Percentiles rank a stretch among this genome's conserved stretches.
phyloP scores from a whole-genome alignment of 305 asterid genomes.

The Salvia sclarea region DNA sequence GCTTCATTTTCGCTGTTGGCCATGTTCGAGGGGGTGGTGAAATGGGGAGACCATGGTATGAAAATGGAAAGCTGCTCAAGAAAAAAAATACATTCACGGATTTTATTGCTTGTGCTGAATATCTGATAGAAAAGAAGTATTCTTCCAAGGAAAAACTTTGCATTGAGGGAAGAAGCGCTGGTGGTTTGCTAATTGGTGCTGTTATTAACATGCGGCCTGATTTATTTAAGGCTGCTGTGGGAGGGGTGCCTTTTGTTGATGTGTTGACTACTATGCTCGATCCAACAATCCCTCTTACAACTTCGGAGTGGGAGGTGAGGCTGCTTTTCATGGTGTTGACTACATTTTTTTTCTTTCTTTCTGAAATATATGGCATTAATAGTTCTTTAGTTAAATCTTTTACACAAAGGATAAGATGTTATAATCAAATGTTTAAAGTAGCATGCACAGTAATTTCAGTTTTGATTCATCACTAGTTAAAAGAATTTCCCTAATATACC shows the following conservation, averaged over 20 bases:
- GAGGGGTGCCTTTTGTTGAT: slow-evolving; percentile 97
- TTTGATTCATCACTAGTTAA: not conserved
- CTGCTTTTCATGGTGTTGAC: slow-evolving; percentile 23
- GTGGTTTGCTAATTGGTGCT: slow-evolving; percentile 93
- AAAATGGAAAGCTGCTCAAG: slow-evolving; percentile 83
- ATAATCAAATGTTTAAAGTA: not conserved
- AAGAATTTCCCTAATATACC: not conserved
- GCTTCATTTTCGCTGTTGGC: slow-evolving; percentile 73
- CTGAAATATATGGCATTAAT: slow-evolving; percentile 6
- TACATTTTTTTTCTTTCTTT: not conserved
- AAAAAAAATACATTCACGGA: slow-evolving; percentile 91
- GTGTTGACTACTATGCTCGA: slow-evolving; percentile 94
- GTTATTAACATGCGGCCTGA: slow-evolving; percentile 92
- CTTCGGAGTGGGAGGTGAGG: slow-evolving; percentile 97
- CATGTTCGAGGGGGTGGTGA: slow-evolving; percentile 99
- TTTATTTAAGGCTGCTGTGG: slow-evolving; percentile 84
- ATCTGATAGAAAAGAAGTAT: slow-evolving; percentile 76
- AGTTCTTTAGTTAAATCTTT: not conserved
- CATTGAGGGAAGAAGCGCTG: slow-evolving; percentile 96
- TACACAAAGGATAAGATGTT: not conserved
- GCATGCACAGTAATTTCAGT: not conserved
- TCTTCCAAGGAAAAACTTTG: slow-evolving; percentile 82
- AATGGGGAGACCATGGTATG: slow-evolving; percentile 98
- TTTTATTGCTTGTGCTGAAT: slow-evolving; percentile 87
- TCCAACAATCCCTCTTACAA: slow-evolving; percentile 94